Percentiles rank a stretch among this genome's conserved stretches.
Conservation (phyloP, 441 rosid genomes). For the Pelargonium exstipulatum region DNA sequence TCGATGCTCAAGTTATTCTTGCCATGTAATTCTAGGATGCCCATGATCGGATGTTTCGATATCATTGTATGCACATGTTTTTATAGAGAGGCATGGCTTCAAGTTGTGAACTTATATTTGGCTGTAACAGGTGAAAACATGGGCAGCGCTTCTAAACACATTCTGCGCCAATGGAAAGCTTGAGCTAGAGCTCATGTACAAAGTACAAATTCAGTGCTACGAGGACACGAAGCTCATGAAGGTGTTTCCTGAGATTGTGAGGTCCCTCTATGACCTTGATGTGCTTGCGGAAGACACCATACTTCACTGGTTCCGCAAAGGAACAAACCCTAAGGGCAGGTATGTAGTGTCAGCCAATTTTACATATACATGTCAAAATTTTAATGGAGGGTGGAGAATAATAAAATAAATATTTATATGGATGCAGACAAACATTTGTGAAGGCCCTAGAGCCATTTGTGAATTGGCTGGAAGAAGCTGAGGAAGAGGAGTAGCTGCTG, state of each 20-base stretch:
- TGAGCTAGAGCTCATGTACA: constrained; percentile 88
- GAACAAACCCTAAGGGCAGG: constrained; percentile 91
- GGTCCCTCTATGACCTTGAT: constrained; percentile 80
- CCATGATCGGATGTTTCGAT: too few species aligned
- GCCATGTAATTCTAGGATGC: too few species aligned
- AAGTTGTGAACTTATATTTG: neutral
- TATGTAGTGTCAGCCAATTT: constrained; percentile 21
- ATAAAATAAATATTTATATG: too few species aligned
- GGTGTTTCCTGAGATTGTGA: constrained; percentile 82
- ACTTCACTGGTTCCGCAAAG: constrained; percentile 83
- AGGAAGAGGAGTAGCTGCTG: constrained; percentile 67
- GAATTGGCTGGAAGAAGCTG: constrained; percentile 96
- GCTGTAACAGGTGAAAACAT: constrained; percentile 61
- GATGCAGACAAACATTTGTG: constrained; percentile 75
- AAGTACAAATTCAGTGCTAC: constrained; percentile 93
- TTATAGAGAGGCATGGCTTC: neutral
- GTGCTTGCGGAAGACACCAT: constrained; percentile 95
- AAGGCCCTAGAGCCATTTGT: constrained; percentile 89
- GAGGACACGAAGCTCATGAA: constrained; percentile 97
- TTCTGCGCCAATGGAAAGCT: constrained; percentile 82
- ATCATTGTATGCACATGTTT: neutral
- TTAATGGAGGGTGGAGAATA: neutral
- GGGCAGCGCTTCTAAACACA: constrained; percentile 69
- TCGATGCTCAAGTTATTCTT: neutral
- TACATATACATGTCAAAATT: neutral